A percentile compares a stretch with the other conserved stretches of the same genome.
phyloP scores from a whole-genome alignment of 768 basidiomycete species.

The Auriscalpium microsporum region DNA sequence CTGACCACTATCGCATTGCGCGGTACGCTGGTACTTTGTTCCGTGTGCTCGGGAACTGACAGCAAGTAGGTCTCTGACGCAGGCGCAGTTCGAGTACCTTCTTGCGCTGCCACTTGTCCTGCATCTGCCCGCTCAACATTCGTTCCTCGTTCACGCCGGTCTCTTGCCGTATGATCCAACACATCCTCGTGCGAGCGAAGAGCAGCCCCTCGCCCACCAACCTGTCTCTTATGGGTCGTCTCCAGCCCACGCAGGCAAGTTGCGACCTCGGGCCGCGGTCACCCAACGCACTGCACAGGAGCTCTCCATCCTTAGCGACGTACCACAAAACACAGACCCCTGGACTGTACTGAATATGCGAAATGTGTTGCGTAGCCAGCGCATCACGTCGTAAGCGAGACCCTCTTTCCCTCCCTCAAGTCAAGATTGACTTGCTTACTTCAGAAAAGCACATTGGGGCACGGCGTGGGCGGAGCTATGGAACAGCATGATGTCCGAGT shows the following conservation, averaged over 20 bases:
- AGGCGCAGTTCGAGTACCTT: conserved; percentile 58
- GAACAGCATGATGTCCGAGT: conserved; percentile 55
- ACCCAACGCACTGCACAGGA: conserved; percentile 56
- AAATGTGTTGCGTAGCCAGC: conserved; percentile 30
- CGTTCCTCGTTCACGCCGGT: conserved; percentile 78
- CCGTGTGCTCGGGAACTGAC: not conserved
- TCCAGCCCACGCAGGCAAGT: not conserved
- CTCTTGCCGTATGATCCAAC: conserved; percentile 67
- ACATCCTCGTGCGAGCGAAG: conserved; percentile 35
- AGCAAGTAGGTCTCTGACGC: conserved; percentile 40
- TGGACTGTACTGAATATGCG: conserved; percentile 75
- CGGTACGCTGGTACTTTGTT: conserved; percentile 23
- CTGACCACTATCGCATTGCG: conserved; percentile 73
- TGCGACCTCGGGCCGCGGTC: conserved; percentile 4
- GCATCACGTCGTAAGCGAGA: conserved; percentile 27
- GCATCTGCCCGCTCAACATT: conserved; percentile 66
- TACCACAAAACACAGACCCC: conserved; percentile 72
- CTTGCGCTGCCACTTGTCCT: conserved; percentile 61
- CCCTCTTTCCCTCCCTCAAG: not conserved
- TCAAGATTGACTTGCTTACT: conserved; percentile 14
- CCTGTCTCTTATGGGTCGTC: not conserved
- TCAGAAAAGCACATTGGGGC: conserved; percentile 36
- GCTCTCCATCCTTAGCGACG: conserved; percentile 46
- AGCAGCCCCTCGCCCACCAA: conserved; percentile 51
- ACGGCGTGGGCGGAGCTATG: conserved; percentile 72